These are phyloP conservation scores for Dactylis glomerata DNA, from an alignment of 176 grass and related monocot genomes.

Conservation along the genomic window DNA sequence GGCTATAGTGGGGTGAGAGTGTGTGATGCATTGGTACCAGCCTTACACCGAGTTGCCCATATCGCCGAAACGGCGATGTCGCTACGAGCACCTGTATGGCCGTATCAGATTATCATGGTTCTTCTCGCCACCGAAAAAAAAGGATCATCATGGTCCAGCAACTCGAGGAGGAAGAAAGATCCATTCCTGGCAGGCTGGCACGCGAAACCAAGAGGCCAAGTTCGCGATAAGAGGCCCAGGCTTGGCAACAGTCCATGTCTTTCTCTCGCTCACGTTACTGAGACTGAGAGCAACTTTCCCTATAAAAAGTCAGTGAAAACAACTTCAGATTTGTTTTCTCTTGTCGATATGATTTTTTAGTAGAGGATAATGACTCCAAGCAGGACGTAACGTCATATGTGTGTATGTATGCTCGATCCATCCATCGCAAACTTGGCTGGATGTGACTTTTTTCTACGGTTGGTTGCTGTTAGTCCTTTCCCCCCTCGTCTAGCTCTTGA, in stretches of 20 bases:
- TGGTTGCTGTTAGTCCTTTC: neutral
- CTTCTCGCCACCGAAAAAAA: too few relatives aligned
- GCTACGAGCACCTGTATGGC: too few relatives aligned
- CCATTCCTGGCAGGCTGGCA: too few relatives aligned
- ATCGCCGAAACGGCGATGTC: too few relatives aligned
- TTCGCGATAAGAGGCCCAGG: neutral
- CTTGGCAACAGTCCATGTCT: neutral
- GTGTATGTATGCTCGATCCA: constrained; percentile 5
- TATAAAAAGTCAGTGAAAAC: neutral
- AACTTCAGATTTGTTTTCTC: constrained; percentile 10
- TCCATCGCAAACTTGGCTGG: constrained; percentile 7
- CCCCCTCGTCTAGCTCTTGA: neutral
- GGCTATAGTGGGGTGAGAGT: too few relatives aligned
- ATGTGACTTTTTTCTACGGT: constrained; percentile 11
- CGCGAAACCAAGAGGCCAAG: neutral
- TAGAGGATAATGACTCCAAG: constrained; percentile 15
- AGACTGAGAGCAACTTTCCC: neutral
- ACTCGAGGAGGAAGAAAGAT: too few relatives aligned
- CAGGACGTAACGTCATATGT: neutral
- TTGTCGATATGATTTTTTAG: neutral
- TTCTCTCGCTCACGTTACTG: neutral
- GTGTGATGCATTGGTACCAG: too few relatives aligned
- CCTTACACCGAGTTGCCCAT: too few relatives aligned
- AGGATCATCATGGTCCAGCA: too few relatives aligned
- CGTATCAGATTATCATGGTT: too few relatives aligned